Percentiles rank a stretch among this genome's conserved stretches.
phyloP scores from a whole-genome alignment of 352 stramenopile species.

The Phytophthora lateralis region DNA sequence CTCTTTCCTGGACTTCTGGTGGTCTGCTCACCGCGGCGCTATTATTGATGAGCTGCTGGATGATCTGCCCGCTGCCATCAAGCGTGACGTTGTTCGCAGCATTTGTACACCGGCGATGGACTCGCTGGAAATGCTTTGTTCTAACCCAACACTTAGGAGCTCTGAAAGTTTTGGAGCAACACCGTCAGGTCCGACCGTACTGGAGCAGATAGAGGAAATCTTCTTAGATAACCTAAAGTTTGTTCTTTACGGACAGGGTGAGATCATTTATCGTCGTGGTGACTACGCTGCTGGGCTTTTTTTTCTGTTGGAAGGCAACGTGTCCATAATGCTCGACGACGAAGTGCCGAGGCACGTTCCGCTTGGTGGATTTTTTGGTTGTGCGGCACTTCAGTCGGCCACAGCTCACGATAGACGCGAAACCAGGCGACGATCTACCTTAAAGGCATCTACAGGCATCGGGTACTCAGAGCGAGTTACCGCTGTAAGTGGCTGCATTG shows the following conservation, averaged over 20 bases:
- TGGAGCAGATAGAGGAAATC: slow-evolving; percentile 46
- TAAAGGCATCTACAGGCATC: slow-evolving; percentile 1
- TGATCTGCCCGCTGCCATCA: slow-evolving; percentile 57
- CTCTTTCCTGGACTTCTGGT: slow-evolving; percentile 75
- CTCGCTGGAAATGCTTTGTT: slow-evolving; percentile 43
- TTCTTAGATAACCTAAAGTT: slow-evolving; percentile 66
- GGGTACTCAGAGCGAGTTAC: slow-evolving; percentile 50
- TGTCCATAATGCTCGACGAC: slow-evolving; percentile 34
- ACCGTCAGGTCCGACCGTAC: slow-evolving; percentile 9
- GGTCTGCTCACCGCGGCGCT: slow-evolving; percentile 63
- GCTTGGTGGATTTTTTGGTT: slow-evolving; percentile 57
- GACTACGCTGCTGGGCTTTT: slow-evolving; percentile 57
- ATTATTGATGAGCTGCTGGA: slow-evolving; percentile 65
- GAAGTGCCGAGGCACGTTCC: slow-evolving; percentile 37
- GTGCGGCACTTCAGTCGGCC: slow-evolving; percentile 33
- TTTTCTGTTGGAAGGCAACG: slow-evolving; percentile 57
- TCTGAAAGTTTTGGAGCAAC: neutral
- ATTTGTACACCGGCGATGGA: slow-evolving; percentile 63
- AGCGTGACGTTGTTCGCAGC: slow-evolving; percentile 60
- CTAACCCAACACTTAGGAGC: neutral
- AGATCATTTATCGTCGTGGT: slow-evolving; percentile 62
- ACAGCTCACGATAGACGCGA: slow-evolving; percentile 5
- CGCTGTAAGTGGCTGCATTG: slow-evolving; percentile 59
- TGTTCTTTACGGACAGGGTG: slow-evolving; percentile 59
- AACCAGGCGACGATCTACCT: slow-evolving; percentile 16